phyloP scores from a whole-genome alignment of 805 yeast species.

The Saccharomycopsis sp. region DNA sequence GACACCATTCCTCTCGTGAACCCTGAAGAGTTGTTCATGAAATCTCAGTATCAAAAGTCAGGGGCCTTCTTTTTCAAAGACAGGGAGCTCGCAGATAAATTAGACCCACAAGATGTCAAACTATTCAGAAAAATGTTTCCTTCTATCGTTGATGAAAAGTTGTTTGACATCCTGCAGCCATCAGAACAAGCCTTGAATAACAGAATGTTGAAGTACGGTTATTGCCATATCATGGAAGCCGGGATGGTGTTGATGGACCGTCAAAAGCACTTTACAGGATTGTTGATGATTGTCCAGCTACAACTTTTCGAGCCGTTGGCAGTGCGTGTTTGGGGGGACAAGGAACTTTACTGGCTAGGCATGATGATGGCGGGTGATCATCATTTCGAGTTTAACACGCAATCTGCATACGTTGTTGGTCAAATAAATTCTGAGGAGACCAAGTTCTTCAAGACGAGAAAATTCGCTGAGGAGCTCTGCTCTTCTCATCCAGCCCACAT shows the following conservation, averaged over 20 bases:
- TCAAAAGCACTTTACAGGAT: conserved; percentile 39
- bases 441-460: conserved; percentile 3
- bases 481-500: conserved; percentile 58
- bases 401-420: conserved; percentile 52
- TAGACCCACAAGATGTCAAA: conserved; percentile 23
- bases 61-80: conserved; percentile 40
- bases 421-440: not conserved
- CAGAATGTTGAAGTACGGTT: conserved; percentile 33
- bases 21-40: conserved; percentile 29
- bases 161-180: conserved; percentile 30
- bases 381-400: conserved; percentile 38
- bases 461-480: conserved; percentile 35
- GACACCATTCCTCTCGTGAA: conserved; percentile 40
- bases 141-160: conserved; percentile 29
- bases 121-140: conserved; percentile 40
- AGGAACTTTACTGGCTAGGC: conserved; percentile 60
- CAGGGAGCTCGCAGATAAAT: conserved; percentile 31
- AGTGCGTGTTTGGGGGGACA: conserved; percentile 54
- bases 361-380: conserved; percentile 47
- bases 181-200: conserved; percentile 30
- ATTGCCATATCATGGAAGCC: conserved; percentile 32
- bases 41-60: conserved; percentile 27
- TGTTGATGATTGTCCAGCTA: conserved; percentile 34
- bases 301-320: conserved; percentile 34
- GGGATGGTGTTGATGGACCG: conserved; percentile 40